Evolutionary conservation across 805 yeast species (phyloP).

Genomic region (Wickerhamomyces chambardii): DNA sequence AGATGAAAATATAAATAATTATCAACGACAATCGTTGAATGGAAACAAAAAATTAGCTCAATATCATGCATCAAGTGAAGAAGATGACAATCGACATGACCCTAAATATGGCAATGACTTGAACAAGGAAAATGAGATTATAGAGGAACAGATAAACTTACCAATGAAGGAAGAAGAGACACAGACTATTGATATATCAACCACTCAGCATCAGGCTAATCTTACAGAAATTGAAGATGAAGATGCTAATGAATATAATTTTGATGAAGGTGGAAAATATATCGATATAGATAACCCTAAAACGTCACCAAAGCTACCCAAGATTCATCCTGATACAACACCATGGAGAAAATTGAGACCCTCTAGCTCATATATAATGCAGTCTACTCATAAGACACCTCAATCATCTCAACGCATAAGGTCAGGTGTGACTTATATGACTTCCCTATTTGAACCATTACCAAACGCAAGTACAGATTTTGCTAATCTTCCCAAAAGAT

Average conservation of each 20-base stretch:
- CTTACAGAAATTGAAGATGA: constrained; percentile 5
- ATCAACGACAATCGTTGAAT: no score
- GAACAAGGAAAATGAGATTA: neutral
- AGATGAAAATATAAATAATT: no score
- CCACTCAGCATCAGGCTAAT: neutral
- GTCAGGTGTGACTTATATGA: neutral
- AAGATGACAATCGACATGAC: neutral
- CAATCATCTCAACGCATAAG: neutral
- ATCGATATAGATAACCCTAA: constrained; percentile 18
- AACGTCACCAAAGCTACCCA: constrained; percentile 21
- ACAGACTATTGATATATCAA: neutral
- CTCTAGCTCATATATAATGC: constrained; percentile 6
- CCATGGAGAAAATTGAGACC: constrained; percentile 25
- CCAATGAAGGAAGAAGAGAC: neutral
- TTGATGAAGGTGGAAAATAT: constrained; percentile 1
- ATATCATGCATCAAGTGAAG: no score
- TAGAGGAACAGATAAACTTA: no score
- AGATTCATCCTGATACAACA: constrained; percentile 23
- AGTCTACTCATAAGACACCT: neutral
- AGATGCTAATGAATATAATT: constrained; percentile 9
- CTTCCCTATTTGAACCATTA: neutral
- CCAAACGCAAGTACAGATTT: neutral
- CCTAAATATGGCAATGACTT: no score
- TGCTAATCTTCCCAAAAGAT: constrained; percentile 2
- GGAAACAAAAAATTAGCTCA: no score